phyloP scores from a whole-genome alignment of 306 rosid genomes.

The Vicia villosa region DNA sequence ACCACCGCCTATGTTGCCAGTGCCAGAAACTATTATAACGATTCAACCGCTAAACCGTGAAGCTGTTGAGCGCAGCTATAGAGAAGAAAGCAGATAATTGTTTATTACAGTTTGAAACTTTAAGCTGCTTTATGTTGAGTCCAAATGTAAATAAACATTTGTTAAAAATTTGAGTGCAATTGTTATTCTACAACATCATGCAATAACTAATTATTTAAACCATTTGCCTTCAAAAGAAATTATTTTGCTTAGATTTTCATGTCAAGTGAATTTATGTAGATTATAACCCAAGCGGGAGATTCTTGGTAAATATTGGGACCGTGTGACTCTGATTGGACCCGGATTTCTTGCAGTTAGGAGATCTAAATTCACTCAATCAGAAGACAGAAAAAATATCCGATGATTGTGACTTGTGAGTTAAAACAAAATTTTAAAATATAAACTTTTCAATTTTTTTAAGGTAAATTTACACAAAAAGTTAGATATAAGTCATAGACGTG shows the following conservation, averaged over 20 bases:
- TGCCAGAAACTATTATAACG: constrained; percentile 46
- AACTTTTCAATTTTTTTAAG: too few relatives aligned
- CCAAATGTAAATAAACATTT: constrained; percentile 23
- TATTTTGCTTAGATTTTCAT: background rate
- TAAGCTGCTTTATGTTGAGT: background rate
- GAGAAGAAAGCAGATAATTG: constrained; percentile 37
- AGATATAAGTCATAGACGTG: too few relatives aligned
- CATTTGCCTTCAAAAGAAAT: background rate
- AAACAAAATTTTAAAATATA: too few relatives aligned
- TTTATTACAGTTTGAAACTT: constrained; percentile 11
- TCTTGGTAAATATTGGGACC: background rate
- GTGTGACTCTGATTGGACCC: too few relatives aligned
- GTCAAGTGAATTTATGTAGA: background rate
- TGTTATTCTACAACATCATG: constrained; percentile 11
- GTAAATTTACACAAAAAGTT: too few relatives aligned
- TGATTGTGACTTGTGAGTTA: too few relatives aligned
- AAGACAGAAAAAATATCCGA: too few relatives aligned
- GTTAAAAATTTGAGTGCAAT: constrained; percentile 12
- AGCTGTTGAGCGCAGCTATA: constrained; percentile 53
- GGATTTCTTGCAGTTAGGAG: too few relatives aligned
- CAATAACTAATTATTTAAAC: constrained; percentile 10
- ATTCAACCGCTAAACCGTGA: constrained; percentile 65
- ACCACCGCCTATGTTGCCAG: constrained; percentile 22
- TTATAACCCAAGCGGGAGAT: background rate
- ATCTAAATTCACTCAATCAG: too few relatives aligned